Conservation (phyloP, 176 grass and related monocot species). For the Bromus sterilis region DNA sequence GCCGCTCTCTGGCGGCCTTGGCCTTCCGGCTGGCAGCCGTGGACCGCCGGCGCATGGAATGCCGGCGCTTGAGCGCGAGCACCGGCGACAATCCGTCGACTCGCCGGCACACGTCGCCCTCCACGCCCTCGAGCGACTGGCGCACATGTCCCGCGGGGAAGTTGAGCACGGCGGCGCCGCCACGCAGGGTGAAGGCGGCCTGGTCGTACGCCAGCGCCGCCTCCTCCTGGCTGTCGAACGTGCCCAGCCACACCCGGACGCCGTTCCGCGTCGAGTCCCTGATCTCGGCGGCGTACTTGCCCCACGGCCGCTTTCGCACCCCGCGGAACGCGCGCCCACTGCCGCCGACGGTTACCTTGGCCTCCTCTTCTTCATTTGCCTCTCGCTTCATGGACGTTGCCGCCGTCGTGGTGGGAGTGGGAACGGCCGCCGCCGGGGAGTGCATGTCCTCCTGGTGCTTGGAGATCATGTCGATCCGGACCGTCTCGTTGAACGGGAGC, state of each 20-base stretch:
- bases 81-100: conserved; percentile 32
- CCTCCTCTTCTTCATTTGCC: not conserved
- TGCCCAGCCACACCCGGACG: conserved; percentile 64
- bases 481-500: conserved; percentile 41
- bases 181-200: conserved; percentile 60
- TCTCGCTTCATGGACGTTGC: not conserved
- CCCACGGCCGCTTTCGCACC: conserved; percentile 63
- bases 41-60: conserved; percentile 33
- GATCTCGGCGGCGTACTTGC: conserved; percentile 74
- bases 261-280: conserved; percentile 62
- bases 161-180: conserved; percentile 46
- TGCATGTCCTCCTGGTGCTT: not conserved
- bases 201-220: conserved; percentile 78
- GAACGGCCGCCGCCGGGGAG: not conserved
- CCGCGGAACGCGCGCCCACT: conserved; percentile 25
- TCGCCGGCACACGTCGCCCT: not conserved
- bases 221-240: conserved; percentile 58
- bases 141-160: conserved; percentile 51
- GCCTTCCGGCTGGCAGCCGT: not conserved
- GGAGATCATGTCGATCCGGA: conserved; percentile 19
- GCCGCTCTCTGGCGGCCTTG: not conserved
- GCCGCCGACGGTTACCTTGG: not conserved
- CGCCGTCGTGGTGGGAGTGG: not conserved
- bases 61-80: conserved; percentile 48
- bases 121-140: conserved; percentile 22